Conservation (phyloP, 2,329 filamentous ascomycete species). For the Penicillium hordei region DNA sequence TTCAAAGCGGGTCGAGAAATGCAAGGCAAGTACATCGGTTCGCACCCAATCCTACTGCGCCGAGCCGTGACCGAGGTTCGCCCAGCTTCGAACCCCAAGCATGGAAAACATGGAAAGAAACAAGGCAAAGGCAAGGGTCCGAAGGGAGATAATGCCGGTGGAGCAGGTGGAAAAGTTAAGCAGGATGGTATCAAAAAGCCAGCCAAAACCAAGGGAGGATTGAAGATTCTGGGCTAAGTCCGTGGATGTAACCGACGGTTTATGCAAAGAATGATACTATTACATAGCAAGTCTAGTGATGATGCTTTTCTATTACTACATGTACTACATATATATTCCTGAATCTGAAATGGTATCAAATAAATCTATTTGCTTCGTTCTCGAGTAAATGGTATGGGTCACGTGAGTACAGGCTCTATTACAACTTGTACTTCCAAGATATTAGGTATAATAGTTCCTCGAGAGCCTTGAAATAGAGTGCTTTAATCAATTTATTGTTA, state of each 20-base stretch:
- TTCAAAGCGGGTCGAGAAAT: slow-evolving; percentile 96
- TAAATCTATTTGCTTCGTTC: neutral
- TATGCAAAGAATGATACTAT: neutral
- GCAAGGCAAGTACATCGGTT: slow-evolving; percentile 99
- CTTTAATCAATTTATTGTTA: neutral
- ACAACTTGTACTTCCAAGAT: neutral
- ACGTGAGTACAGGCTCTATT: no score
- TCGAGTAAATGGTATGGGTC: neutral
- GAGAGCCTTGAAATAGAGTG: neutral
- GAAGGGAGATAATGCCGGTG: slow-evolving; percentile 20
- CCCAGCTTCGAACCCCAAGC: slow-evolving; percentile 65
- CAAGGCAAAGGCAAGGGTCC: slow-evolving; percentile 33
- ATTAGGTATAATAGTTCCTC: neutral
- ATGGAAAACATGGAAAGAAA: slow-evolving; percentile 65
- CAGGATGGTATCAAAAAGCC: slow-evolving; percentile 48
- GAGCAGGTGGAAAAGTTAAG: slow-evolving; percentile 40
- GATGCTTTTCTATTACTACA: no score
- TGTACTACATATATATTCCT: neutral
- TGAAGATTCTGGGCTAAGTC: slow-evolving; percentile 46
- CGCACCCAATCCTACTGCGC: slow-evolving; percentile 83
- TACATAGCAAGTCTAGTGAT: neutral
- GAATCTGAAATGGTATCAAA: neutral
- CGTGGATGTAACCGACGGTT: neutral
- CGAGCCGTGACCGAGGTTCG: slow-evolving; percentile 92
- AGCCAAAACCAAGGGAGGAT: slow-evolving; percentile 47